A percentile compares a stretch with the other conserved stretches of the same genome.
Evolutionary conservation across 441 rosid genomes (phyloP).

Genomic region (Erysimum cheiri): DNA sequence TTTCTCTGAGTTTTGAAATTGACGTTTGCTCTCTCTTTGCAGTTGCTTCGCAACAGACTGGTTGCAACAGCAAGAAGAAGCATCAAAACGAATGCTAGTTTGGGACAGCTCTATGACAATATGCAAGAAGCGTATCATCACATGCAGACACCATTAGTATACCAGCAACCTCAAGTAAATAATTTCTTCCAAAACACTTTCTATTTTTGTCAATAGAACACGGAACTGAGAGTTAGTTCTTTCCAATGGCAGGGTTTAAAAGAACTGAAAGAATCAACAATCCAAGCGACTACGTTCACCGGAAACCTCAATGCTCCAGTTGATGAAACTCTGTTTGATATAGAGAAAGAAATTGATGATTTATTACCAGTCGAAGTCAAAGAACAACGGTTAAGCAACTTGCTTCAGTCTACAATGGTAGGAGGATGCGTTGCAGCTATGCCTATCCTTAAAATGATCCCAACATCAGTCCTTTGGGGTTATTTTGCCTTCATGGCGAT

Average conservation of each 20-base stretch:
- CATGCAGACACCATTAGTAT: constrained; percentile 88
- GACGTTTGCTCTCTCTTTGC: constrained; percentile 31
- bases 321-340: constrained; percentile 85
- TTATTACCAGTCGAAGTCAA: constrained; percentile 88
- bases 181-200: background rate
- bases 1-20: background rate
- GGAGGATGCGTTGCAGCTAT: constrained; percentile 96
- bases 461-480: constrained; percentile 97
- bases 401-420: constrained; percentile 83
- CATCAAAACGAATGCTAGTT: constrained; percentile 73
- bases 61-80: constrained; percentile 73
- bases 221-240: constrained; percentile 21
- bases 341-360: constrained; percentile 94
- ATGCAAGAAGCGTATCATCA: constrained; percentile 88
- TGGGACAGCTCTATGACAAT: constrained; percentile 83
- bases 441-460: constrained; percentile 93
- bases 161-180: constrained; percentile 66
- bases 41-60: constrained; percentile 86
- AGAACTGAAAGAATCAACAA: constrained; percentile 82
- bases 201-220: background rate
- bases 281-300: constrained; percentile 78
- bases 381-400: constrained; percentile 86
- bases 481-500: constrained; percentile 98
- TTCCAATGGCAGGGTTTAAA: constrained; percentile 63
- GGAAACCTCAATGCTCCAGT: constrained; percentile 85